Evolutionary conservation across 768 basidiomycete genomes (phyloP), one percentile per base, ranked within the genome.

Genomic region (Trametes gibbosa): DNA sequence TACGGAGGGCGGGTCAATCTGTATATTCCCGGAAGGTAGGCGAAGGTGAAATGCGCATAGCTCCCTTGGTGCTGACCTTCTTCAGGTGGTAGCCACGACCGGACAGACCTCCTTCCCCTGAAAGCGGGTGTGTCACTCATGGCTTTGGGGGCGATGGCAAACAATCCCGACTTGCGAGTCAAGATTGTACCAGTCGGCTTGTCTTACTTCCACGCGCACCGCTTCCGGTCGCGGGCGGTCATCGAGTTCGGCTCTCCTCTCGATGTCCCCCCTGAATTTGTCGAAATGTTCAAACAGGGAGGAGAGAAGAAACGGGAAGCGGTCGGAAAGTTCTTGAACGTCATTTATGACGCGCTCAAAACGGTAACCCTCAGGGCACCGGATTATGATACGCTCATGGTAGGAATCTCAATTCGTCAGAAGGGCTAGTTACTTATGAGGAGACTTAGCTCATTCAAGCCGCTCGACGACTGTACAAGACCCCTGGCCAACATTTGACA

Each of bases 311-410:
- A 98, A 75, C 79, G 94, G 59, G 90, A 95, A 66, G 96, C 97
- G 0, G 92, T 95, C 48, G 80, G 86, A 17, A 90, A 90, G 68
- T 84, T 98, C 64, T 77, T 99, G 63, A 89, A 98, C 64, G 76
- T 97, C 56, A 87, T 97, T 52, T 97, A 96, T 66, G 91, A 98
- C 66, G 90, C 84, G 23, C 76, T 99, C 65, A 95, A 98, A 76
- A 95, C 95, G 0, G 97, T 99, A 40, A 99, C 97, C 0, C 83
- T 98, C 54, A 81, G 95, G 57, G 93, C 95, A 17, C 95, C 96
- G 2, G 97, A 99, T 71, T 98, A 92, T 71, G 97, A 99, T 65
- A 98, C 96, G 1, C 80, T 99, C 50, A 97, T 98, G 94, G 97
- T 92, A 65, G 56, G 83, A 50, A 17, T 23, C 12, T 7, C 29